Base-by-base conservation (phyloP, 345 rosid genomes). In the Aethionema arabicum region DNA sequence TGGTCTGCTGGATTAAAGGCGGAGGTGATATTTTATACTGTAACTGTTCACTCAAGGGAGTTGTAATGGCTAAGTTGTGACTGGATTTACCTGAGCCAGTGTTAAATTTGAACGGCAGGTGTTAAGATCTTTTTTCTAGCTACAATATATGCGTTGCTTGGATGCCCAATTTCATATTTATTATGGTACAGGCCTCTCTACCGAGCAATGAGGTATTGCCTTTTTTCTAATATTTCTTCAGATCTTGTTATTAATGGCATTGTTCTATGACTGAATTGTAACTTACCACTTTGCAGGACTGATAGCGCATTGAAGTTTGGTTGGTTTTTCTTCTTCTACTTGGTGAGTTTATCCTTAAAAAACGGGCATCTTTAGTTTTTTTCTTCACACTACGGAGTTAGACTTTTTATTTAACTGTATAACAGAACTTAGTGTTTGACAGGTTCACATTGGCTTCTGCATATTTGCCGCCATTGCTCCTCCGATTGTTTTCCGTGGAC, bases 161-260 rank as follows among this genome's bases (percentile, higher is more conserved):
- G 99, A 75, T 74, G 80, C 21, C 99, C 99, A 5, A 82, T 91
- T 40, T 91, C 98, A 41, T 95, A 88, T 66, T 79, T 95, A 48
- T 59, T 95, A 41, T 95, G 99, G 99, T 95, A 95, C 78, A 82
- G 96, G 80, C 99, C 99, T 27, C 85, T 95, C n/a, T 95, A 90
- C 77, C 83, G 95, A 71, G 99, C 90, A 61, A 90, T 95, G 96
- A 86, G 93, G 99, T 79, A 74, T 50, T 12, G 5, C 4, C 30
- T 14, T 42, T 52, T 37, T 43, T 11, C 27, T 21, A 21, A 21
- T 21, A 1, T 1, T 21, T 21, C 27, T 21, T 21, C 27, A 21
- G 27, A 21, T 2, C 16, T 48, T 11, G 30, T 14, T 39, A 3
- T 3, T 8, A 4, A 4, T 40, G 8, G 13, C 6, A 44, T 37